A percentile compares a stretch with the other conserved stretches of the same genome.
Conservation (phyloP, 179 eudicot species). For the Camellia oleifera region DNA sequence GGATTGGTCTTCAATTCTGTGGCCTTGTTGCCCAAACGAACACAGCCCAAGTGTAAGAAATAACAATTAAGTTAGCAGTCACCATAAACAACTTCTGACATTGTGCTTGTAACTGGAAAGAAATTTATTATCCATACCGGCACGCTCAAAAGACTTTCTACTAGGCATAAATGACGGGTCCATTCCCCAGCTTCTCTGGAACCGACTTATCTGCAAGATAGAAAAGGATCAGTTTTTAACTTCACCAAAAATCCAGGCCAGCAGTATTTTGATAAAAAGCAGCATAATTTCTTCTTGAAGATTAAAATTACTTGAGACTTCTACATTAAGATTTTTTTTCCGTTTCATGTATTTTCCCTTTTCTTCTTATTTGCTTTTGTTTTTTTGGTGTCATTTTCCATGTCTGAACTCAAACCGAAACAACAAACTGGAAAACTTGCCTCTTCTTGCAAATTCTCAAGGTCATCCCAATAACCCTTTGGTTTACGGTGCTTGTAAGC, state of each 20-base stretch:
- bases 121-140: slow-evolving; percentile 42
- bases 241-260: neutral
- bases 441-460: slow-evolving; percentile 90
- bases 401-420: neutral
- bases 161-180: slow-evolving; percentile 92
- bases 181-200: slow-evolving; percentile 99
- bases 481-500: slow-evolving; percentile 97
- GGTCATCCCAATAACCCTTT: slow-evolving; percentile 95
- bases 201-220: slow-evolving; percentile 59
- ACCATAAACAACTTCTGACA: neutral
- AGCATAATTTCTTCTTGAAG: neutral
- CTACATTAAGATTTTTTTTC: neutral
- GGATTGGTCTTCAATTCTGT: no score
- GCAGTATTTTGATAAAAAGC: neutral
- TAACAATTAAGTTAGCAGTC: neutral
- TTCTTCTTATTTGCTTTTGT: neutral
- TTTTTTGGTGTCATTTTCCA: neutral
- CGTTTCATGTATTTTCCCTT: neutral
- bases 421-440: slow-evolving; percentile 26
- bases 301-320: neutral
- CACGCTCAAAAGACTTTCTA: slow-evolving; percentile 91
- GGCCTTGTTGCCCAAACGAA: no score
- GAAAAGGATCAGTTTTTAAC: slow-evolving; percentile 8
- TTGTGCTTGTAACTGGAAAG: neutral
- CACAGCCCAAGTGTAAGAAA: neutral